These are phyloP conservation scores for Stachybotrys chartarum DNA, from an alignment of 2,329 filamentous ascomycete genomes.

Conservation along the genomic window DNA sequence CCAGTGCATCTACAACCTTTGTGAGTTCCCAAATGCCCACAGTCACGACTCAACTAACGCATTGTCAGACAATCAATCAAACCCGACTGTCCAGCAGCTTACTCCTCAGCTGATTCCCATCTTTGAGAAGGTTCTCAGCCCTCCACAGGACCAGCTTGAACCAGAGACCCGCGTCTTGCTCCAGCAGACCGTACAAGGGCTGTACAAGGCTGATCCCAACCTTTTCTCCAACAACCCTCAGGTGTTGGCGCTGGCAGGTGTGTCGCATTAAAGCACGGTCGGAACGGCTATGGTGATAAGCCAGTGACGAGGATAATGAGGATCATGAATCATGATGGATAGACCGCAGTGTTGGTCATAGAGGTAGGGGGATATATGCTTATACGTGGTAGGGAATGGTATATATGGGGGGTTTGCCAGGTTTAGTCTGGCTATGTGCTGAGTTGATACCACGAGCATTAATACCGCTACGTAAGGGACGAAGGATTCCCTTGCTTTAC, in stretches of 20 bases:
- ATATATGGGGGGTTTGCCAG: not conserved
- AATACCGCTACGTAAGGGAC: not conserved
- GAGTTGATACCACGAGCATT: not conserved
- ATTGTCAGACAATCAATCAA: constrained; percentile 53
- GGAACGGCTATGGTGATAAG: not conserved
- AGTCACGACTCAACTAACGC: not conserved
- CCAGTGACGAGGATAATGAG: not conserved
- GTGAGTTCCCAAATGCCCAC: constrained; percentile 39
- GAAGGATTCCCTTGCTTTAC: not conserved
- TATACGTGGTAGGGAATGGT: not conserved
- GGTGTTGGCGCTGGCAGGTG: constrained; percentile 22
- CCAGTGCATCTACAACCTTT: constrained; percentile 82
- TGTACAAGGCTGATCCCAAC: constrained; percentile 29
- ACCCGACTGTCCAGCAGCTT: constrained; percentile 61
- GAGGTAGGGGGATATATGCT: not conserved
- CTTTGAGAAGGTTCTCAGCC: constrained; percentile 65
- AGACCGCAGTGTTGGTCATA: not conserved
- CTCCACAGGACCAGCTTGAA: constrained; percentile 70
- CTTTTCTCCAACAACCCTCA: constrained; percentile 22
- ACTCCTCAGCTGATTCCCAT: constrained; percentile 63
- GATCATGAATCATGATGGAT: not conserved
- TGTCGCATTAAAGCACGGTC: constrained; percentile 2
- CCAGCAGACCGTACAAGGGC: constrained; percentile 51
- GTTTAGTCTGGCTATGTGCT: not conserved
- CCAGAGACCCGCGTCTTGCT: constrained; percentile 62